phyloP scores from a whole-genome alignment of 225 moss, liverwort and hornwort species.

The Climacium dendroides region DNA sequence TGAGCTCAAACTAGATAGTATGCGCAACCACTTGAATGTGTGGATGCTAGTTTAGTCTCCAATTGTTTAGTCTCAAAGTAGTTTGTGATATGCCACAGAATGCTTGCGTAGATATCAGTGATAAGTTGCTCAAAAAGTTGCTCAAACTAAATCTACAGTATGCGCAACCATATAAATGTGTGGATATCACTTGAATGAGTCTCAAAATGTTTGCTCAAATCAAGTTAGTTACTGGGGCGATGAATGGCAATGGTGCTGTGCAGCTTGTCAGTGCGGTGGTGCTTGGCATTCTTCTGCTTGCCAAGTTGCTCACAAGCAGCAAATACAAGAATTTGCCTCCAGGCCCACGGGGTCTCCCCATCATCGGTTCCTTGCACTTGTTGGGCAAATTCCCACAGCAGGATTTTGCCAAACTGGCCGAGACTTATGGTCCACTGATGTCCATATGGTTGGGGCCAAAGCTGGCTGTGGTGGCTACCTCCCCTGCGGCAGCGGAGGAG shows the following conservation, averaged over 20 bases:
- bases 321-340: too few species aligned
- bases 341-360: too few species aligned
- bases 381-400: too few species aligned
- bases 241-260: background rate
- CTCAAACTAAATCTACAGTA: background rate
- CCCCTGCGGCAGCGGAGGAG: too few species aligned
- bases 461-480: too few species aligned
- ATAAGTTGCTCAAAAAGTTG: background rate
- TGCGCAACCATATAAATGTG: background rate
- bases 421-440: background rate
- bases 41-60: background rate
- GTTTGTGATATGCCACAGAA: background rate
- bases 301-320: background rate
- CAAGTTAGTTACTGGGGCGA: background rate
- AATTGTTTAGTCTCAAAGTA: background rate
- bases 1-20: too few species aligned
- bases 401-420: background rate
- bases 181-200: background rate
- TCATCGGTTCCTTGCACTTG: too few species aligned
- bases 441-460: background rate
- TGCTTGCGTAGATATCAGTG: background rate
- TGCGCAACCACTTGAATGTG: background rate
- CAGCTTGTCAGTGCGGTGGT: background rate
- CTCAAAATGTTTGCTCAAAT: background rate
- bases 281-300: background rate